Conservation (phyloP, 257 asterid genomes). For the Orobanche coerulescens region DNA sequence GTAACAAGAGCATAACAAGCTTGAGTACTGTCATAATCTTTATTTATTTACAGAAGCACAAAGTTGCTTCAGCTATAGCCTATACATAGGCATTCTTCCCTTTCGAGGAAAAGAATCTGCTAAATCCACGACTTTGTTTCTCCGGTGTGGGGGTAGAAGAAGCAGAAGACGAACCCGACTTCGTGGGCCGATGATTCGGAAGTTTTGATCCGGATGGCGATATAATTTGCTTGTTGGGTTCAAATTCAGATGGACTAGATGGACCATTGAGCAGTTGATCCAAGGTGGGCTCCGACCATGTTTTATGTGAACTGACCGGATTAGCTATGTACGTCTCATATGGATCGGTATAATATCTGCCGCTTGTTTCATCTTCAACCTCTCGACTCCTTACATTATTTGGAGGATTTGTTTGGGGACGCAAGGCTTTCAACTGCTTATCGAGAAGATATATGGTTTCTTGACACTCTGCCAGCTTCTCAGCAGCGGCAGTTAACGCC, state of each 20-base stretch:
- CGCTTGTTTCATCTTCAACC: slow-evolving; percentile 41
- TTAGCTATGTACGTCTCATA: slow-evolving; percentile 33
- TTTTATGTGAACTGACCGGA: slow-evolving; percentile 31
- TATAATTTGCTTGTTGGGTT: slow-evolving; percentile 35
- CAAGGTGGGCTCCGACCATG: slow-evolving; percentile 48
- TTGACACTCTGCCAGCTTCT: slow-evolving; percentile 85
- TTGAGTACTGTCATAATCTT: slow-evolving; percentile 12
- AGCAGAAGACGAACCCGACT: slow-evolving; percentile 58
- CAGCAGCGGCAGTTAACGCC: slow-evolving; percentile 85
- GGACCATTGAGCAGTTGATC: slow-evolving; percentile 32
- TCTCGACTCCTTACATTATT: slow-evolving; percentile 30
- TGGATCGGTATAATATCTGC: slow-evolving; percentile 28
- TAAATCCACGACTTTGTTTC: slow-evolving; percentile 71
- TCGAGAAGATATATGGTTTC: slow-evolving; percentile 86
- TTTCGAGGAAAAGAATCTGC: slow-evolving; percentile 83
- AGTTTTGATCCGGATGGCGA: slow-evolving; percentile 41
- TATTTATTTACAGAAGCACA: slow-evolving; percentile 36
- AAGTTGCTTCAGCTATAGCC: slow-evolving; percentile 21
- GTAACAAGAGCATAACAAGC: slow-evolving; percentile 1
- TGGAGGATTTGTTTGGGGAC: slow-evolving; percentile 57
- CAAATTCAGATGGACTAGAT: slow-evolving; percentile 48
- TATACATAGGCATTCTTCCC: slow-evolving; percentile 29
- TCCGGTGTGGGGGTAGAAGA: slow-evolving; percentile 71
- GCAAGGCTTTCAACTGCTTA: slow-evolving; percentile 75
- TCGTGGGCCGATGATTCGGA: slow-evolving; percentile 50